phyloP scores from a whole-genome alignment of 2,329 filamentous ascomycete genomes.

The Verticillium nubilum region DNA sequence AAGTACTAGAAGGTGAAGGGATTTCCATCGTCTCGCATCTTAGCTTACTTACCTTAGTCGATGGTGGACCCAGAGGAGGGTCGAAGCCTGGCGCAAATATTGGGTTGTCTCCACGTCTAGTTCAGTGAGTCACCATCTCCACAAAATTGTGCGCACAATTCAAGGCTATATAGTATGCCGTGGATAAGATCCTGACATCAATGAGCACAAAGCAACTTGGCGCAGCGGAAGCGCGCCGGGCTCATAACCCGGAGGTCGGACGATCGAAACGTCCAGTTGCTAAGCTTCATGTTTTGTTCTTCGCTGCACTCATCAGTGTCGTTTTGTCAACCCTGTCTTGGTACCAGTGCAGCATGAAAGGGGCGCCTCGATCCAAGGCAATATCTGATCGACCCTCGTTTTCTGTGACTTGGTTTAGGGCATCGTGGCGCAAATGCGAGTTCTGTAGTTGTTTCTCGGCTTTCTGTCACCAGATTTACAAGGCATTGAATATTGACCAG shows the following conservation, averaged over 20 bases:
- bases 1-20: background rate
- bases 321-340: background rate
- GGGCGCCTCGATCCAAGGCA: too few relatives aligned
- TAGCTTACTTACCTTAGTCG: background rate
- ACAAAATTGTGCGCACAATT: background rate
- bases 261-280: slow-evolving; percentile 8
- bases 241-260: slow-evolving; percentile 14
- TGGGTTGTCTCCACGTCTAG: background rate
- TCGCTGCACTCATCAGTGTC: background rate
- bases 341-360: background rate
- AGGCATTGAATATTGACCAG: too few relatives aligned
- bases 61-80: background rate
- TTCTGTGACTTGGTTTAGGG: too few relatives aligned
- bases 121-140: background rate
- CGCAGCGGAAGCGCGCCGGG: slow-evolving; percentile 13
- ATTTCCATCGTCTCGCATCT: background rate
- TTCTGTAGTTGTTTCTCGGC: too few relatives aligned
- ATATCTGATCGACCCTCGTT: too few relatives aligned
- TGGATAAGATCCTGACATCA: too few relatives aligned
- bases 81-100: background rate
- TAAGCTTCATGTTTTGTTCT: background rate
- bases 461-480: too few relatives aligned
- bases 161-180: background rate
- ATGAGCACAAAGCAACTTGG: slow-evolving; percentile 11
- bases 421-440: too few relatives aligned